phyloP scores from a whole-genome alignment of 352 stramenopile species.

The Pythium periplocum region DNA sequence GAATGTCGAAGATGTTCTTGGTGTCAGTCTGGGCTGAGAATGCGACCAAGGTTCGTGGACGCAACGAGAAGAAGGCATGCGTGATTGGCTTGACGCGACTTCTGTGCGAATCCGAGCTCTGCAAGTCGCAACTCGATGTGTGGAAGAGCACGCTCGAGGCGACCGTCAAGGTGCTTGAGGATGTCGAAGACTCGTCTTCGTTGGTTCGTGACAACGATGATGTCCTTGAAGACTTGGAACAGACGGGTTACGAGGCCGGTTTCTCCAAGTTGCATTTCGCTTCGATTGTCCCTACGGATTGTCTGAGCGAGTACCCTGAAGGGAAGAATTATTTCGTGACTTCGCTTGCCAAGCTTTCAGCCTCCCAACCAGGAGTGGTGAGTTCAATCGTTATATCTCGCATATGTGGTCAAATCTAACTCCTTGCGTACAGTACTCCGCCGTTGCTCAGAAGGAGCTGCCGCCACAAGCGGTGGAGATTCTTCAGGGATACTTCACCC shows the following conservation, averaged over 20 bases:
- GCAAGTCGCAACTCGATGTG: constrained; percentile 36
- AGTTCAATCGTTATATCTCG: constrained; percentile 9
- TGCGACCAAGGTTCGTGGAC: constrained; percentile 59
- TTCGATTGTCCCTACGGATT: constrained; percentile 77
- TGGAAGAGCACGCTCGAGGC: constrained; percentile 48
- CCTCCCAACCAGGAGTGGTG: constrained; percentile 58
- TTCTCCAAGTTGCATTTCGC: constrained; percentile 94
- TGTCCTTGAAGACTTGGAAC: constrained; percentile 64
- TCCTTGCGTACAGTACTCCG: constrained; percentile 32
- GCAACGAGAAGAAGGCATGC: constrained; percentile 60
- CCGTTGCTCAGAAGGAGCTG: constrained; percentile 37
- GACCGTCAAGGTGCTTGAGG: constrained; percentile 55
- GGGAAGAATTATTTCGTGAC: constrained; percentile 60
- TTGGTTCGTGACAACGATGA: constrained; percentile 79
- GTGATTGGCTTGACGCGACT: constrained; percentile 64
- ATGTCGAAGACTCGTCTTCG: constrained; percentile 48
- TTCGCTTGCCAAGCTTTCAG: constrained; percentile 64
- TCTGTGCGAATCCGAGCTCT: constrained; percentile 72
- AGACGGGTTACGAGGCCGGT: constrained; percentile 90
- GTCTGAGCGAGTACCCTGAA: constrained; percentile 71
- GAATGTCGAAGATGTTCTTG: constrained; percentile 90
- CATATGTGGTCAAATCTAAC: too few relatives aligned
- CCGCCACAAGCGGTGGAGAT: constrained; percentile 22
- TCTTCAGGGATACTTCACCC: constrained; percentile 56
- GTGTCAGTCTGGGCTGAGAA: constrained; percentile 87